Conservation (phyloP, 2,329 filamentous ascomycete species). For the Atkinsonella hypoxylon region DNA sequence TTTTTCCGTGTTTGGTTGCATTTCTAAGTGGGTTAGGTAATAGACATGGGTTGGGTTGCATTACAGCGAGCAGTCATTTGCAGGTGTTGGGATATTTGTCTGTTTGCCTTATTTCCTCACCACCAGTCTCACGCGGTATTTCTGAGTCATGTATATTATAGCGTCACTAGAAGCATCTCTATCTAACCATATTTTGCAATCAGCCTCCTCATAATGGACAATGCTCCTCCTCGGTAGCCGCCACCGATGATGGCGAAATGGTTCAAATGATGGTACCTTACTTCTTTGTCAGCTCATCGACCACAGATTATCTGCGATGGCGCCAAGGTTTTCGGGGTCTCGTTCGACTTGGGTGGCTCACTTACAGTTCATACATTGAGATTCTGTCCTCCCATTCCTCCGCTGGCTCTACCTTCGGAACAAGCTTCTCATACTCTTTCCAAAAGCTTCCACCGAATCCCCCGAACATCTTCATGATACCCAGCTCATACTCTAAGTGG, state of each 20-base stretch:
- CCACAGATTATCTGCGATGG: background rate
- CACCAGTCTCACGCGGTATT: conserved; percentile 1
- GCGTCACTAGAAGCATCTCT: background rate
- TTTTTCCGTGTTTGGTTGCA: background rate
- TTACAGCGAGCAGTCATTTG: conserved; percentile 9
- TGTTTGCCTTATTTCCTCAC: conserved; percentile 4
- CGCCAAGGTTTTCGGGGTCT: background rate
- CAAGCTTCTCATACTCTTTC: conserved; percentile 61
- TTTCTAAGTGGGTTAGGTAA: background rate
- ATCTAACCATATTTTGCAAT: conserved; percentile 53
- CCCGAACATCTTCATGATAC: conserved; percentile 95
- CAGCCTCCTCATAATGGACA: conserved; percentile 67
- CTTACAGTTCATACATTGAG: conserved; percentile 68
- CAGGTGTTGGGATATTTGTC: conserved; percentile 14
- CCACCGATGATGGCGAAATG: conserved; percentile 78
- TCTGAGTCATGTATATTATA: conserved; percentile 2
- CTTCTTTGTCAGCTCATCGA: conserved; percentile 10
- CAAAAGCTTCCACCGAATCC: conserved; percentile 65
- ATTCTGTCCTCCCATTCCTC: conserved; percentile 80
- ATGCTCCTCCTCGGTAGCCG: conserved; percentile 62
- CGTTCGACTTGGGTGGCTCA: conserved; percentile 12
- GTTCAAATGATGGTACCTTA: conserved; percentile 85
- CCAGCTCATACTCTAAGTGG: conserved; percentile 81
- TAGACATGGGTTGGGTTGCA: conserved; percentile 6
- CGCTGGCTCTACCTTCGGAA: conserved; percentile 68